phyloP scores from a whole-genome alignment of 2,329 filamentous ascomycete species.

The Curvularia hawaiiensis region DNA sequence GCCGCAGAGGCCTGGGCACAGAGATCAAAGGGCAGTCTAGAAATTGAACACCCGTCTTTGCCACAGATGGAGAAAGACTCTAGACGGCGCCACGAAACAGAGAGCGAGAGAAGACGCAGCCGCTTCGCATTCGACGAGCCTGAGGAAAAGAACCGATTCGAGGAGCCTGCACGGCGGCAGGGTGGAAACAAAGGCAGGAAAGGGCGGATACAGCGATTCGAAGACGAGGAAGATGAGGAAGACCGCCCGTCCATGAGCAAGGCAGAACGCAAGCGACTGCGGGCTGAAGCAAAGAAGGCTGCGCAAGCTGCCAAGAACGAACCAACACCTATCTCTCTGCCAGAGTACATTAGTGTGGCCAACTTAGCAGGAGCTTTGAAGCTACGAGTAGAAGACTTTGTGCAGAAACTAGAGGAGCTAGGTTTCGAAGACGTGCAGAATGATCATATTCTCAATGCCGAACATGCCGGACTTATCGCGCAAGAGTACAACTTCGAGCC shows the following conservation, averaged over 20 bases:
- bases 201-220: slow-evolving; percentile 29
- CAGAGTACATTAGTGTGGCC: slow-evolving; percentile 88
- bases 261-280: slow-evolving; percentile 40
- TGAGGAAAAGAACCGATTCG: slow-evolving; percentile 34
- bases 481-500: slow-evolving; percentile 94
- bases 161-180: slow-evolving; percentile 37
- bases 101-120: slow-evolving; percentile 29
- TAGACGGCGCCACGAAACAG: slow-evolving; percentile 24
- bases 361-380: slow-evolving; percentile 78
- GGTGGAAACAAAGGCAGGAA: slow-evolving; percentile 20
- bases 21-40: slow-evolving; percentile 22
- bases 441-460: slow-evolving; percentile 86
- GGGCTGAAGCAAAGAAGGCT: slow-evolving; percentile 44
- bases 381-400: slow-evolving; percentile 72
- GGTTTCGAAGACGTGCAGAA: slow-evolving; percentile 86
- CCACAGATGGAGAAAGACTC: slow-evolving; percentile 20
- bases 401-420: slow-evolving; percentile 79
- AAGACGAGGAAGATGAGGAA: slow-evolving; percentile 38
- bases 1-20: slow-evolving; percentile 37
- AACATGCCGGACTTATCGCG: slow-evolving; percentile 87
- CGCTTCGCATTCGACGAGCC: slow-evolving; percentile 36
- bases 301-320: slow-evolving; percentile 35
- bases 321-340: slow-evolving; percentile 68
- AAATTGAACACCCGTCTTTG: slow-evolving; percentile 19
- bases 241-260: slow-evolving; percentile 28